phyloP scores from a whole-genome alignment of 441 rosid species.

The Jatropha multifida region DNA sequence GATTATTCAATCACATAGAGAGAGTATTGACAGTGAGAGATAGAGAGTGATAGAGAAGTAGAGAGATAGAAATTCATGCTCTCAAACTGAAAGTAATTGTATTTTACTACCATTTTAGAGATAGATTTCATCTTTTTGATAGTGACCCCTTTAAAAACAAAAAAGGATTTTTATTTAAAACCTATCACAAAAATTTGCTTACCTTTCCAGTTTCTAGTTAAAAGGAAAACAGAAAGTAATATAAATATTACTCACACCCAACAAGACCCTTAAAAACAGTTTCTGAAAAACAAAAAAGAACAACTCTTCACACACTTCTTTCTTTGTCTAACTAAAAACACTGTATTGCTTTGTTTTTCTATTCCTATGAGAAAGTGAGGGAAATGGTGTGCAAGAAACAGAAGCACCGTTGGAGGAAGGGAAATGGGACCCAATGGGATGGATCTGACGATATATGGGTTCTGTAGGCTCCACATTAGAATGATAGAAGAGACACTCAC shows the following conservation, averaged over 20 bases:
- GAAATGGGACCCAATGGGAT: conserved; percentile 35
- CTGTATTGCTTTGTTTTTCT: conserved; percentile 15
- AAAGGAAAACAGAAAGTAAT: neutral
- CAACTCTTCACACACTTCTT: conserved; percentile 1
- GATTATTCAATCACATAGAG: conserved; percentile 27
- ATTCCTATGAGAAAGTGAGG: conserved; percentile 5
- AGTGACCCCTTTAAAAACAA: conserved; percentile 39
- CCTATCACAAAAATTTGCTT: conserved; percentile 24
- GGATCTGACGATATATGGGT: conserved; percentile 54
- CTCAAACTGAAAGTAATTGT: conserved; percentile 24
- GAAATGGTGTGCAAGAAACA: conserved; percentile 18
- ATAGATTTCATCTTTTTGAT: conserved; percentile 33
- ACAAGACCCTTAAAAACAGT: conserved; percentile 12
- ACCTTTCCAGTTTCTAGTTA: conserved; percentile 24
- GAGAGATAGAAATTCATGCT: neutral
- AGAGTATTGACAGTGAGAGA: conserved; percentile 31
- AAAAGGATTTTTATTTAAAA: conserved; percentile 8
- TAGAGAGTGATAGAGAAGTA: conserved; percentile 6
- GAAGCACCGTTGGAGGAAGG: conserved; percentile 25
- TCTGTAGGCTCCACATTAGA: conserved; percentile 36
- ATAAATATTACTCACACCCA: conserved; percentile 2
- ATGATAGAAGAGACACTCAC: conserved; percentile 1
- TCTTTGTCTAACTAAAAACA: conserved; percentile 21
- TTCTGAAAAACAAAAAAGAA: conserved; percentile 20
- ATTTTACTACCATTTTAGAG: conserved; percentile 36